Conservation (phyloP, 352 stramenopile genomes). For the Pythium apleroticum region DNA sequence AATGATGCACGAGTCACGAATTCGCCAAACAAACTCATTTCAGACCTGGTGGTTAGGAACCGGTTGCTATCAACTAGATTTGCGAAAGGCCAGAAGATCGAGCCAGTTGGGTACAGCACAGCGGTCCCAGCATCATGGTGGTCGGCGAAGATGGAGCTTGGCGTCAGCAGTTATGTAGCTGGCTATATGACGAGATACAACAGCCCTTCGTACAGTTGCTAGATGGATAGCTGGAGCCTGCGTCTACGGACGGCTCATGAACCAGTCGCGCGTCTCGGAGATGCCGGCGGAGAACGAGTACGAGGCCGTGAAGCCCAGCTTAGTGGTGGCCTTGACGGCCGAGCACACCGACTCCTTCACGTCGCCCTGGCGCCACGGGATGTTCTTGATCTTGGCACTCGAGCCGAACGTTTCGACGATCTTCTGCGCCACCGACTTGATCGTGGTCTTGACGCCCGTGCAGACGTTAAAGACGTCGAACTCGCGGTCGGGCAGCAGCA, state of each 20-base stretch:
- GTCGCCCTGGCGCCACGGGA: slow-evolving; percentile 69
- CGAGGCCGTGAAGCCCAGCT: slow-evolving; percentile 69
- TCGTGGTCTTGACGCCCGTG: slow-evolving; percentile 70
- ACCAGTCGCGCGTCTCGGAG: slow-evolving; percentile 76
- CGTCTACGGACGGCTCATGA: slow-evolving; percentile 33
- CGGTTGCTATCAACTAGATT: slow-evolving; percentile 8
- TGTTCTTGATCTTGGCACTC: slow-evolving; percentile 62
- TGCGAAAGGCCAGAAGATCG: background rate
- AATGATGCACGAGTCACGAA: background rate
- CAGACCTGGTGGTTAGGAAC: slow-evolving; percentile 15
- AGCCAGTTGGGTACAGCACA: background rate
- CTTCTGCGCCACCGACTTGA: slow-evolving; percentile 59
- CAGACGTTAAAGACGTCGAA: slow-evolving; percentile 88
- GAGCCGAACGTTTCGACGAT: slow-evolving; percentile 76
- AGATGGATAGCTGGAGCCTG: background rate
- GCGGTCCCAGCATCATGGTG: background rate
- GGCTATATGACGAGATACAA: background rate
- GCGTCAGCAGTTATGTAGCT: background rate
- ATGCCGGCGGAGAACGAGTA: slow-evolving; percentile 74
- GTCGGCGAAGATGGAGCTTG: background rate
- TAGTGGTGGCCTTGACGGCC: slow-evolving; percentile 55
- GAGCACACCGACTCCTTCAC: slow-evolving; percentile 84
- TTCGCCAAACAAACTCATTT: background rate
- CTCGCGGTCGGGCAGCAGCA: slow-evolving; percentile 61
- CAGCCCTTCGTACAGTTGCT: background rate